Evolutionary conservation across 2,329 filamentous ascomycete genomes (phyloP), one percentile per base, ranked within the genome.

Genomic region (Fusarium papillatum): DNA sequence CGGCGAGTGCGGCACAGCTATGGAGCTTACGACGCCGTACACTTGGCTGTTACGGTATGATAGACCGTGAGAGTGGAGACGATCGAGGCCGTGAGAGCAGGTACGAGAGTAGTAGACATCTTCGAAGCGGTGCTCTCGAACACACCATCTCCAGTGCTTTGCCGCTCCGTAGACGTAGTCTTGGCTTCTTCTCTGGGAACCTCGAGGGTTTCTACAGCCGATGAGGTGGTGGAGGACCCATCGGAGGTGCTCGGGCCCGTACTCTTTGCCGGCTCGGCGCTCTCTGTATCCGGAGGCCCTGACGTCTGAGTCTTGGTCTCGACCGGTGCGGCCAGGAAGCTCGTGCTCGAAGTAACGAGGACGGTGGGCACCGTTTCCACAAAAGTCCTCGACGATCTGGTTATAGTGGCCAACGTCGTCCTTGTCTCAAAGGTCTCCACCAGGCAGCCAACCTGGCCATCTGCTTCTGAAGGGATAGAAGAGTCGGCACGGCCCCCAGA

Each of bases 51-150:
- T 14, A 50, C 29, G 13, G 43, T 64, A 36, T 53, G n/a, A 19
- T n/a, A 53, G 17, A 64, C 43, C 17, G 31, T 53, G n/a, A 64
- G 34, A 38, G 43, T 64, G n/a, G 62, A 64, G 29, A 64, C 24
- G 29, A 53, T 39, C 19, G 43, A 53, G 16, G 34, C 31, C 14
- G 31, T 64, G 17, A 64, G 34, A 38, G 48, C 31, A n/a, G 46
- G 31, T 16, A 29, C 14, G n/a, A 64, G 43, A 50, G 62, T 26
- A 24, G n/a, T 39, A 39, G 62, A 38, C 11, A n/a, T 53, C 62
- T 53, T 34, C 9, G 41, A 48, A 34, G 41, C 29, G 11, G 19
- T 64, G 17, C 24, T 64, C 24, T 31, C 7, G 24, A 64, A 48
- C 9, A 64, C 22, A 17, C 41, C 29, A 48, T 64, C 41, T 19